Percentiles rank a stretch among this genome's conserved stretches.
Evolutionary conservation across 176 grass and related monocot genomes (phyloP).

Genomic region (Phoenix roebelenii): DNA sequence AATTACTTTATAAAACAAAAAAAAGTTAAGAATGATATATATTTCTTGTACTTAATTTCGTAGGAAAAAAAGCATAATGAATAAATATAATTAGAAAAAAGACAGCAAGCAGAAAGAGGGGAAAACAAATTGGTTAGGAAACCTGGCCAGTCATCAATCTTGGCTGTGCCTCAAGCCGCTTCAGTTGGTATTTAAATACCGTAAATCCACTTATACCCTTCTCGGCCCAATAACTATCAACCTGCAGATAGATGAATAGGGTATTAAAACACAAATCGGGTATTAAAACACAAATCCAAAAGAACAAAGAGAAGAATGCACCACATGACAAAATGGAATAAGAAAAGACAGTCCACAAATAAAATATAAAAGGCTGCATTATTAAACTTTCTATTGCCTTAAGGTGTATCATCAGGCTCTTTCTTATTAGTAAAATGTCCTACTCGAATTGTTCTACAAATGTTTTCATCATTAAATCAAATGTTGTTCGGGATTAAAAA

Average conservation of each 20-base stretch:
- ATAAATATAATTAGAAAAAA: background rate
- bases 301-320: background rate
- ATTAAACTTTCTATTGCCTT: too few relatives aligned
- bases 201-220: constrained; percentile 50
- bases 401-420: too few relatives aligned
- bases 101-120: background rate
- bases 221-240: constrained; percentile 58
- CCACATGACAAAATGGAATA: background rate
- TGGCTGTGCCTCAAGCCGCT: constrained; percentile 71
- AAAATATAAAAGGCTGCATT: too few relatives aligned
- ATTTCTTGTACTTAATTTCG: too few relatives aligned
- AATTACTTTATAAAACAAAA: background rate
- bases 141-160: constrained; percentile 70
- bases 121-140: constrained; percentile 1
- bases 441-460: too few relatives aligned
- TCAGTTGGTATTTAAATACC: constrained; percentile 70
- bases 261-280: background rate
- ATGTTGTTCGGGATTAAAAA: too few relatives aligned
- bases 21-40: background rate
- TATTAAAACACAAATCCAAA: background rate
- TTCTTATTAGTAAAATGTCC: too few relatives aligned
- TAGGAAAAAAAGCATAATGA: background rate
- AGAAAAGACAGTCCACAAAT: too few relatives aligned
- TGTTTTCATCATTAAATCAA: too few relatives aligned
- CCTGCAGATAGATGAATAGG: constrained; percentile 28